phyloP scores from a whole-genome alignment of 129 eudicot genomes.

The Helichrysum umbraculigerum region DNA sequence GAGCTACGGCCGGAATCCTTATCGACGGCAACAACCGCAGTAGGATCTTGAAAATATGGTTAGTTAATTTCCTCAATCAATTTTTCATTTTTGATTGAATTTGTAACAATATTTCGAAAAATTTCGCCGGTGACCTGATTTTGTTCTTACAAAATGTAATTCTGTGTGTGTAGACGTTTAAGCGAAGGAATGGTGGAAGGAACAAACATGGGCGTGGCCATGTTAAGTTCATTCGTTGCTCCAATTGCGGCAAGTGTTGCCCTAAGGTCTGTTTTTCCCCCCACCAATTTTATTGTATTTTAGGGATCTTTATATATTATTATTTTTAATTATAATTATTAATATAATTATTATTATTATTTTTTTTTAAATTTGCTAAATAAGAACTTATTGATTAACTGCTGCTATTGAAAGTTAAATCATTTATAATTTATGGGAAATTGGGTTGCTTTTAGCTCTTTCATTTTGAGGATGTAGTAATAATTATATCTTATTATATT shows the following conservation, averaged over 20 bases:
- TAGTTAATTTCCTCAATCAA: neutral
- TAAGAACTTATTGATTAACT: neutral
- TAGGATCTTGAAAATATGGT: neutral
- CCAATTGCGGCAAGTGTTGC: conserved; percentile 77
- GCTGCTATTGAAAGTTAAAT: neutral
- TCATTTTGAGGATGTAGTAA: neutral
- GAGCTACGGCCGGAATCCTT: neutral
- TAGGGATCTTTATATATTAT: neutral
- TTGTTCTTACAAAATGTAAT: neutral
- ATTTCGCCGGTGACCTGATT: neutral
- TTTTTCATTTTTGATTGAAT: neutral
- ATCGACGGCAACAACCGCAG: neutral
- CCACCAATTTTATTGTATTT: neutral
- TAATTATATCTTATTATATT: neutral
- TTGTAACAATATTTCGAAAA: neutral
- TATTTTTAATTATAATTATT: neutral
- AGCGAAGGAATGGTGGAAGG: conserved; percentile 75
- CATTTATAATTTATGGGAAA: neutral
- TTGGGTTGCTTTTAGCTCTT: neutral
- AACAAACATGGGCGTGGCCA: conserved; percentile 90
- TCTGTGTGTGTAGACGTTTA: conserved; percentile 53
- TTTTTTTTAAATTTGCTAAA: neutral
- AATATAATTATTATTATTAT: too few relatives aligned
- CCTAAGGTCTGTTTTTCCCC: conserved; percentile 51
- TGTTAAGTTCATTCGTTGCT: conserved; percentile 73